Percentiles rank a stretch among this genome's conserved stretches.
Evolutionary conservation across 331 rosid genomes (phyloP).

Genomic region (Saraca asoca): DNA sequence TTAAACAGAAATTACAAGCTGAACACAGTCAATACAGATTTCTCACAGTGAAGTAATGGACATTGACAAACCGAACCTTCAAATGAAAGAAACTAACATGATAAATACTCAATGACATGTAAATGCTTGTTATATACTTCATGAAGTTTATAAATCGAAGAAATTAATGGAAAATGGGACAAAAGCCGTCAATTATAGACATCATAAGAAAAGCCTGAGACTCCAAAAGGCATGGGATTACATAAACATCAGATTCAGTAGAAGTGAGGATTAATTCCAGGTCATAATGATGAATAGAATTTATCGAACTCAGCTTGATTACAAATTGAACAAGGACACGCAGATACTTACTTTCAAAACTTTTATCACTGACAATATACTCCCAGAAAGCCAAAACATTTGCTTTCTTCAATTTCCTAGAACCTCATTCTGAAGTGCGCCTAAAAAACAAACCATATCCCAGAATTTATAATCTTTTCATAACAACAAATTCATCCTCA

Average conservation of each 20-base stretch:
- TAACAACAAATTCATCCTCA: conserved; percentile 23
- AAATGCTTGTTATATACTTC: neutral
- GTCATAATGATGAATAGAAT: conserved; percentile 12
- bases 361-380: conserved; percentile 28
- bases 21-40: conserved; percentile 5
- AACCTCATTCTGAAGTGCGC: conserved; percentile 27
- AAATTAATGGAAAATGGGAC: neutral
- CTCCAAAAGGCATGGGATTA: neutral
- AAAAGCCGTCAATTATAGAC: conserved; percentile 3
- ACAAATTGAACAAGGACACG: conserved; percentile 4
- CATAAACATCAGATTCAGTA: conserved; percentile 1
- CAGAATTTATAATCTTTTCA: neutral
- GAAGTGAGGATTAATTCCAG: conserved; percentile 7
- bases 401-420: conserved; percentile 18
- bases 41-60: neutral
- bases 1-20: conserved; percentile 7
- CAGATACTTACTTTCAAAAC: conserved; percentile 20
- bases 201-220: neutral
- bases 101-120: conserved; percentile 5
- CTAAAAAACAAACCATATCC: conserved; percentile 12
- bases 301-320: conserved; percentile 14
- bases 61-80: neutral
- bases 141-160: neutral
- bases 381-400: conserved; percentile 37
- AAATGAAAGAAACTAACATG: neutral